Percentiles rank a stretch among this genome's conserved stretches.
phyloP scores from a whole-genome alignment of 441 rosid species.

The Gossypium laxum region DNA sequence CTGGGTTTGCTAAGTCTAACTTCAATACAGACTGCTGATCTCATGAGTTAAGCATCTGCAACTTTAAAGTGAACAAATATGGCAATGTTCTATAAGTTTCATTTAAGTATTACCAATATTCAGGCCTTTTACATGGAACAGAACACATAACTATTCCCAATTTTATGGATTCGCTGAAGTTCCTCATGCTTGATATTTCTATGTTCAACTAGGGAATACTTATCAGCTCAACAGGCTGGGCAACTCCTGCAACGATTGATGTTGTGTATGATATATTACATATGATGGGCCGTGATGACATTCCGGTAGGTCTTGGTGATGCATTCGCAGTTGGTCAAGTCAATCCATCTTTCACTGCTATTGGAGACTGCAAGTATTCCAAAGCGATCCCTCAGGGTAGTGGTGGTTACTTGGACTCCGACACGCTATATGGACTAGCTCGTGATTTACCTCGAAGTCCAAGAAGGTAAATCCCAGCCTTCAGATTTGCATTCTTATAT shows the following conservation, averaged over 20 bases:
- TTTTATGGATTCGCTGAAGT: neutral
- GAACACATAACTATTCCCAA: neutral
- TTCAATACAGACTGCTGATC: neutral
- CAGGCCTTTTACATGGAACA: neutral
- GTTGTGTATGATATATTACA: constrained; percentile 68
- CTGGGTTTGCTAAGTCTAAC: neutral
- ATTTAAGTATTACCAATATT: neutral
- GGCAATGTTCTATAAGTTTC: neutral
- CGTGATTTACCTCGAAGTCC: constrained; percentile 70
- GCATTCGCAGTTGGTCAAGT: constrained; percentile 53
- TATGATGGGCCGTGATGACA: constrained; percentile 95
- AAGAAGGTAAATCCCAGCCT: constrained; percentile 43
- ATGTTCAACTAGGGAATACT: constrained; percentile 52
- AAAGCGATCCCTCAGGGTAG: constrained; percentile 66
- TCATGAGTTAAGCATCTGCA: constrained; percentile 1
- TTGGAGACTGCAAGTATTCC: constrained; percentile 69
- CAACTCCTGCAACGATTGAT: constrained; percentile 80
- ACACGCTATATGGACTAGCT: constrained; percentile 78
- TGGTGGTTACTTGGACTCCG: constrained; percentile 82
- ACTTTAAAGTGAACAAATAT: neutral
- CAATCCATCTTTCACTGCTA: constrained; percentile 31
- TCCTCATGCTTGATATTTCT: constrained; percentile 5
- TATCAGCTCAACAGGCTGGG: constrained; percentile 83
- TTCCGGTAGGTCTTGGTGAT: constrained; percentile 68
- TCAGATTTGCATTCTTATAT: neutral